phyloP scores from a whole-genome alignment of 2,329 filamentous ascomycete species.

The Akanthomyces uredinophilus region DNA sequence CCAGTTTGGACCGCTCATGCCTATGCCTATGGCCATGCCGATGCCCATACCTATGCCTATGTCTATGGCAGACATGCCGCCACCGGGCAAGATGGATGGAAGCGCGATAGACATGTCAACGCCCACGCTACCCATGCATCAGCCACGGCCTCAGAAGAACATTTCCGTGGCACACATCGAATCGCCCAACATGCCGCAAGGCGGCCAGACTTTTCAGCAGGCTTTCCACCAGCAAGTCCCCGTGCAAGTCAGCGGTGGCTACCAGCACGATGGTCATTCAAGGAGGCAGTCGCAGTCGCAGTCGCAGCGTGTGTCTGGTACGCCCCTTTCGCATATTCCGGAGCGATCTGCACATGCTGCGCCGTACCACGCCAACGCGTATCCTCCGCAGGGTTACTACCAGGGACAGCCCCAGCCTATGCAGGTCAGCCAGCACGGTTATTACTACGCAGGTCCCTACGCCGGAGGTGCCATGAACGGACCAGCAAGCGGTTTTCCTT shows the following conservation, averaged over 20 bases:
- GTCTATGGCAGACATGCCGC: neutral
- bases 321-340: conserved; percentile 85
- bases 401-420: conserved; percentile 45
- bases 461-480: conserved; percentile 47
- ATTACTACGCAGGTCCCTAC: conserved; percentile 62
- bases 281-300: conserved; percentile 68
- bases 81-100: conserved; percentile 15
- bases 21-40: conserved; percentile 5
- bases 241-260: conserved; percentile 57
- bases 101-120: conserved; percentile 10
- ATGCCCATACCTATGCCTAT: neutral
- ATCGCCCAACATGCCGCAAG: conserved; percentile 59
- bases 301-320: conserved; percentile 66
- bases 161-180: conserved; percentile 93
- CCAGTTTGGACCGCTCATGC: conserved; percentile 11
- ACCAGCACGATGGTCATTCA: conserved; percentile 55
- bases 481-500: conserved; percentile 51
- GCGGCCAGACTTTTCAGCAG: conserved; percentile 74
- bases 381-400: conserved; percentile 49
- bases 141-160: conserved; percentile 89
- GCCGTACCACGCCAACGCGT: conserved; percentile 76
- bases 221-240: conserved; percentile 96
- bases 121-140: conserved; percentile 63
- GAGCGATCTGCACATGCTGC: conserved; percentile 88
- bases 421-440: conserved; percentile 49